Base-by-base conservation (phyloP, 2,329 filamentous ascomycete species). In the Hirsutella thompsonii region DNA sequence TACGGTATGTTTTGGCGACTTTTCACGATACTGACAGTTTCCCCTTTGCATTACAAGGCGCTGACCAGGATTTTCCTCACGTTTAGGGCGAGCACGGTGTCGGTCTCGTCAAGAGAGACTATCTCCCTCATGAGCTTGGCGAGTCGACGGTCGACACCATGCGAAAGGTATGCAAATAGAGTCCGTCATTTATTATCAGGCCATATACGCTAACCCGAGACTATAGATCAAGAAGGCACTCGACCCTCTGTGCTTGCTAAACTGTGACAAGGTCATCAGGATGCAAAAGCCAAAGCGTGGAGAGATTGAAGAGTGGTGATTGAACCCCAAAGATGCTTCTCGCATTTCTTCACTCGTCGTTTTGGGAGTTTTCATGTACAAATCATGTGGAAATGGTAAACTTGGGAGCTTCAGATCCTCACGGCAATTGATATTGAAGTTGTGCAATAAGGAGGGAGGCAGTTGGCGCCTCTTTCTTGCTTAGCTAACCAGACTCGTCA, bases 21-120 rank as follows among this genome's bases (percentile, higher is more conserved):
- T n/a, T n/a, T n/a, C n/a, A n/a, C n/a, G n/a, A n/a, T n/a, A 32
- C 29, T 5, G 29, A 13, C 10, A n/a, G 2, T 32, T 32, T 4
- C 6, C 29, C 29, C 29, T n/a, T 32, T 11, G 29, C 5, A 11
- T 14, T 32, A 5, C 29, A 5, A 13, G 16, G 14, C 18, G 33
- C 40, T 49, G 39, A 50, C 41, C 20, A 18, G 20, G 6, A 16
- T 5, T 1, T 14, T 18, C n/a, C 9, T 18, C 5, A 30, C 8
- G 14, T 5, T 3, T 42, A 74, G 70, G 86, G 85, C 41, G 85
- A 93, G 61, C 85, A 93, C 58, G 85, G 85, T 34, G 80, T 92
- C 40, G 85, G 85, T 6, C 65, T 93, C 37, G 82, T 90, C 42
- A 93, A 93, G 73, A 70, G 85, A 49, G 85, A 92, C 55, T 90